These are phyloP conservation scores for Scleromitrula shiraiana DNA, from an alignment of 2,329 filamentous ascomycete genomes.

Conservation along the genomic window DNA sequence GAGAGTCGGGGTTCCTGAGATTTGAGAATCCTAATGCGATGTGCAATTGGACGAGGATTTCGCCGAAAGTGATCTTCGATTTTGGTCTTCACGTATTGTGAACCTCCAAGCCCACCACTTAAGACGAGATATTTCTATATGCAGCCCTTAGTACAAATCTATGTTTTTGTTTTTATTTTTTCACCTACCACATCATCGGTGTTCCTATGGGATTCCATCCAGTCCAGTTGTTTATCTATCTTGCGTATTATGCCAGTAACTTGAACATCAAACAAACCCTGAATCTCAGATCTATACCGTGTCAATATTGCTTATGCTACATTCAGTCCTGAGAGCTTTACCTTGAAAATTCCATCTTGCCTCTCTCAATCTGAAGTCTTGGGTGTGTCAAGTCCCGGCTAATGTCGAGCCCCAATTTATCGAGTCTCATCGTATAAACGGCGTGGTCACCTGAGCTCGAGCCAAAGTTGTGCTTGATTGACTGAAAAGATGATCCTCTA, in stretches of 20 bases:
- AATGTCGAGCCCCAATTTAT: slow-evolving; percentile 3
- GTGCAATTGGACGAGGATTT: slow-evolving; percentile 32
- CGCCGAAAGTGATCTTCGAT: slow-evolving; percentile 33
- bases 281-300: background rate
- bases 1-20: slow-evolving; percentile 46
- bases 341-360: slow-evolving; percentile 1
- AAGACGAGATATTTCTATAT: slow-evolving; percentile 36
- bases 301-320: background rate
- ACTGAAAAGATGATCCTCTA: slow-evolving; percentile 34
- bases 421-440: slow-evolving; percentile 35
- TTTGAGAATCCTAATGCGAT: slow-evolving; percentile 33
- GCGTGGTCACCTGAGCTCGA: slow-evolving; percentile 36
- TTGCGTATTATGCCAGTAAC: slow-evolving; percentile 1
- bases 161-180: background rate
- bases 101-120: slow-evolving; percentile 39
- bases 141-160: background rate
- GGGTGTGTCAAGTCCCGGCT: background rate
- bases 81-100: slow-evolving; percentile 37
- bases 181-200: slow-evolving; percentile 7
- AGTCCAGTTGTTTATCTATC: slow-evolving; percentile 34
- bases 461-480: slow-evolving; percentile 36
- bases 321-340: background rate
- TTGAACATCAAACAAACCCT: slow-evolving; percentile 1
- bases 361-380: background rate
- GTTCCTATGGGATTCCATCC: slow-evolving; percentile 7